phyloP scores from a whole-genome alignment of 2,329 filamentous ascomycete species.

The Gyromitra esculenta region DNA sequence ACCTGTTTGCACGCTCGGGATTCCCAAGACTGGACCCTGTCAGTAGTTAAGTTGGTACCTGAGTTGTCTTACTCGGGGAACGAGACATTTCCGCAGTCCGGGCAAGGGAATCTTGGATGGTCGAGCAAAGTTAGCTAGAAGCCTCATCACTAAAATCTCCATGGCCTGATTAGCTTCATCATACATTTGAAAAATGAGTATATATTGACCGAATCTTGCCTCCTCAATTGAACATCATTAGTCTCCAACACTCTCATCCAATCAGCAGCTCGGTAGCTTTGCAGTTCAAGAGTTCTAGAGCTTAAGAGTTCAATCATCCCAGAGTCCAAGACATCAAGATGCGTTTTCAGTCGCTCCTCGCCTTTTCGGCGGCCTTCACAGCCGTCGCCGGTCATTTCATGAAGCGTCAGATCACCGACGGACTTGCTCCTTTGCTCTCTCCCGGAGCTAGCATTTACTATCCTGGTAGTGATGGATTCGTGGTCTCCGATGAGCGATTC shows the following conservation, averaged over 20 bases:
- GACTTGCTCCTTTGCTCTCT: constrained; percentile 28
- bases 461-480: constrained; percentile 29
- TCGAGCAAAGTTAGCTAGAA: not conserved
- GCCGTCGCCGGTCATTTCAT: constrained; percentile 23
- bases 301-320: not conserved
- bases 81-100: not conserved
- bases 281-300: constrained; percentile 7
- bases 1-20: not conserved
- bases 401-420: constrained; percentile 13
- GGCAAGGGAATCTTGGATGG: not conserved
- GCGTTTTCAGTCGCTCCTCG: constrained; percentile 23
- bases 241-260: constrained; percentile 21
- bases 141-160: not conserved
- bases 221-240: constrained; percentile 18
- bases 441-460: constrained; percentile 24
- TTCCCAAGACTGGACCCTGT: not conserved
- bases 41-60: not conserved
- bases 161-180: not conserved
- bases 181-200: constrained; percentile 7
- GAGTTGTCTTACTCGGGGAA: constrained; percentile 16
- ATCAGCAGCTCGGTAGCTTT: constrained; percentile 12
- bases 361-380: constrained; percentile 1
- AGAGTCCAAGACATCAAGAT: constrained; percentile 8
- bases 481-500: constrained; percentile 16
- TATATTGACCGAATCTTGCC: constrained; percentile 26